Conservation (phyloP, 75 land plant species). For the Cunninghamia lanceolata region DNA sequence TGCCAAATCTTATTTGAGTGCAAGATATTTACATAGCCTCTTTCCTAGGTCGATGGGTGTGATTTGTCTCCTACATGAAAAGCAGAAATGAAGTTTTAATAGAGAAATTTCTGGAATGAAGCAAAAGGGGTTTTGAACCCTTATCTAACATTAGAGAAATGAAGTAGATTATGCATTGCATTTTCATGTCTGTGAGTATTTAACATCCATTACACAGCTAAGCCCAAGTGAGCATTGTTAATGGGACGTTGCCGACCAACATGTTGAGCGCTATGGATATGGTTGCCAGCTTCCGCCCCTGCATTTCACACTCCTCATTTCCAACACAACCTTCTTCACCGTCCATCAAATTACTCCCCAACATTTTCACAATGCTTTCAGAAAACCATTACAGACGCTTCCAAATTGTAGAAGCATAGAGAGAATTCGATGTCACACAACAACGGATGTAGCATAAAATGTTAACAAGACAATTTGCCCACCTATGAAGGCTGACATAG, state of each 20-base stretch:
- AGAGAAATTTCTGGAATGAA: too few relatives aligned
- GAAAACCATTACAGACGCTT: not conserved
- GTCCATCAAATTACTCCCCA: not conserved
- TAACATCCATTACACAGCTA: too few relatives aligned
- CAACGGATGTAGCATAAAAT: slow-evolving; percentile 20
- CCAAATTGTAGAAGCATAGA: not conserved
- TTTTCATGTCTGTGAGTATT: too few relatives aligned
- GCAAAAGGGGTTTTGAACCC: too few relatives aligned
- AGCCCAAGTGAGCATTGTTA: too few relatives aligned
- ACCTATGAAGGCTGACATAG: slow-evolving; percentile 23
- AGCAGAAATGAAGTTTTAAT: too few relatives aligned
- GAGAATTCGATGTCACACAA: slow-evolving; percentile 15
- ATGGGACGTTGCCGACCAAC: not conserved
- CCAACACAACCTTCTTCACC: not conserved
- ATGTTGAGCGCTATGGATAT: not conserved
- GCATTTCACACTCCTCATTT: not conserved
- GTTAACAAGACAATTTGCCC: slow-evolving; percentile 27
- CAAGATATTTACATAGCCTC: too few relatives aligned
- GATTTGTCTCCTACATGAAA: too few relatives aligned
- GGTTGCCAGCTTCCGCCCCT: not conserved
- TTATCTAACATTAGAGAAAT: too few relatives aligned
- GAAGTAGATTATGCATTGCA: too few relatives aligned
- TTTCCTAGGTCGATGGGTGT: too few relatives aligned
- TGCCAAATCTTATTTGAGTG: too few relatives aligned
- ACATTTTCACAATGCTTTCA: not conserved